These are phyloP conservation scores for Scheffersomyces ergatensis DNA, from an alignment of 805 yeast genomes.

Conservation along the genomic window DNA sequence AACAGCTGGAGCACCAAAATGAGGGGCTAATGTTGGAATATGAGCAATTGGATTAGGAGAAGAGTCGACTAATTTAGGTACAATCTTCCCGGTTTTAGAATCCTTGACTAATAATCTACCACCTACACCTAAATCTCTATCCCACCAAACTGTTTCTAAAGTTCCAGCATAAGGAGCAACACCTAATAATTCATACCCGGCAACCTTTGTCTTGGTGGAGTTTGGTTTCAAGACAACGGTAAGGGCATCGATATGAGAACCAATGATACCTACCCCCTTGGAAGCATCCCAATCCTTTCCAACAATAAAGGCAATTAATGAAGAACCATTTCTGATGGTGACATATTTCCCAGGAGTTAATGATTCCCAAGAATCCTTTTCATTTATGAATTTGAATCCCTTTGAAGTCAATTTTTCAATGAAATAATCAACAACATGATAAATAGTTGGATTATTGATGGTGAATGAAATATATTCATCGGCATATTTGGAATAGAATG, in stretches of 20 bases:
- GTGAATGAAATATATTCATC: slow-evolving; percentile 70
- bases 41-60: slow-evolving; percentile 72
- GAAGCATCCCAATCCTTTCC: slow-evolving; percentile 67
- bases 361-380: slow-evolving; percentile 53
- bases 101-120: slow-evolving; percentile 64
- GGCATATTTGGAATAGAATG: slow-evolving; percentile 22
- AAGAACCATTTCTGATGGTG: slow-evolving; percentile 67
- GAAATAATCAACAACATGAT: slow-evolving; percentile 62
- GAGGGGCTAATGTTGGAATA: slow-evolving; percentile 84
- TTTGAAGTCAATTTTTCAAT: slow-evolving; percentile 45
- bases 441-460: slow-evolving; percentile 69
- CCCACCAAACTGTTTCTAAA: slow-evolving; percentile 67
- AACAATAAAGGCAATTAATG: slow-evolving; percentile 65
- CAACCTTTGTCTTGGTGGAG: slow-evolving; percentile 57
- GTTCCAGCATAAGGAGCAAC: slow-evolving; percentile 85
- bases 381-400: slow-evolving; percentile 67
- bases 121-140: slow-evolving; percentile 82
- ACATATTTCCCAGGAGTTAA: slow-evolving; percentile 56
- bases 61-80: slow-evolving; percentile 49
- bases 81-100: slow-evolving; percentile 27
- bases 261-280: slow-evolving; percentile 67
- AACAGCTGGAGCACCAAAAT: slow-evolving; percentile 67
- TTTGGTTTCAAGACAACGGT: slow-evolving; percentile 70
- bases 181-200: slow-evolving; percentile 76
- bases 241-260: slow-evolving; percentile 74